Base-by-base conservation (phyloP, 2,329 filamentous ascomycete genomes). In the Pseudopyrenochaeta lycopersici region DNA sequence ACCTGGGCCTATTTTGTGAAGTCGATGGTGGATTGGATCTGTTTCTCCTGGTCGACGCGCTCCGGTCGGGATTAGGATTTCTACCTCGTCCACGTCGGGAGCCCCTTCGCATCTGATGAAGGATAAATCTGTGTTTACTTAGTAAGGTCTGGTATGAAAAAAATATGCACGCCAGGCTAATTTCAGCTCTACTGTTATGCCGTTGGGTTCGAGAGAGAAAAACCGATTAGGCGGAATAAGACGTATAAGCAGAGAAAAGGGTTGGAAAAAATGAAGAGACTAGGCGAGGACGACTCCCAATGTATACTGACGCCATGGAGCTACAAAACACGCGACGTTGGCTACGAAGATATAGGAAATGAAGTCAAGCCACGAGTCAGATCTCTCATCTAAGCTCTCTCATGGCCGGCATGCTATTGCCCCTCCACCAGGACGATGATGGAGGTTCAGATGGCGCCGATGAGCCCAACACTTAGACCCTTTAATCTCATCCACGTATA, bases 31-130 rank as follows among this genome's bases (percentile, higher is more conserved):
- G 54, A 54, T 52, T 67, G 40, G 71, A 67, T 54, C 62, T 63
- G 54, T 53, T 64, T 38, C 62, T 62, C 63, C 66, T 68, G 52
- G 35, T 63, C 39, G 65, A 66, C 46, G 60, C 57, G 50, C 54
- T 66, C 51, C 62, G 68, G 56, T 63, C 57, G 55, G 60, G 60
- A 60, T 67, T 61, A 27, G 66, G 56, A 66, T 73, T 64, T 73
- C 68, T 69, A 69, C 68, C 66, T 72, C 71, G 63, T 71, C 68
- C 69, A 49, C 66, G 66, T 41, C 64, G 64, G 61, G 64, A 58
- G 60, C 68, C 67, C 63, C 70, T 75, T 74, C 66, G 67, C 71
- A 75, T 75, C 67, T 68, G 68, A 61, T 58, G 67, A 67, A 70
- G 70, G 66, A 56, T 65, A 56, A 63, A 67, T 54, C 67, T 72